Percentiles rank a stretch among this genome's conserved stretches.
Conservation (phyloP, 1,284 basidiomycete genomes). For the Cutaneotrichosporon cyanovorans region DNA sequence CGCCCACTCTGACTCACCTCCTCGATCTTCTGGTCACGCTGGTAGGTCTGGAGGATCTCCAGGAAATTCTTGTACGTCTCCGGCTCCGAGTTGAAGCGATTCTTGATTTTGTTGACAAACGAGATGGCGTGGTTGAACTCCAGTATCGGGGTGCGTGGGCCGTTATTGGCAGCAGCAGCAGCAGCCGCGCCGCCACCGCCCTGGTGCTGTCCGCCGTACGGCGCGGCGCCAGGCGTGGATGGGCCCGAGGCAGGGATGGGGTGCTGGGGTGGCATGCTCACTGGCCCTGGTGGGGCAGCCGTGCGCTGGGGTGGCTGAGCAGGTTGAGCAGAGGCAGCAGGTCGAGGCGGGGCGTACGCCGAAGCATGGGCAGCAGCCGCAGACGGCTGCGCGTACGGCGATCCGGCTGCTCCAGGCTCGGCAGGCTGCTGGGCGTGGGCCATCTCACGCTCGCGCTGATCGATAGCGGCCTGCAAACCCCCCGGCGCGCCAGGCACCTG, state of each 20-base stretch:
- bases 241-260: slow-evolving; percentile 20
- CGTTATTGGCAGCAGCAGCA: slow-evolving; percentile 9
- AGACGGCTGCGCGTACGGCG: slow-evolving; percentile 8
- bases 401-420: slow-evolving; percentile 3
- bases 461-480: slow-evolving; percentile 38
- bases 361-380: slow-evolving; percentile 2
- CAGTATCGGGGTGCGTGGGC: slow-evolving; percentile 45
- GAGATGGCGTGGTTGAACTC: slow-evolving; percentile 98
- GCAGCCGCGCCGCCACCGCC: background rate
- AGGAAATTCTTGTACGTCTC: slow-evolving; percentile 98
- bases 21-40: slow-evolving; percentile 83
- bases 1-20: slow-evolving; percentile 57
- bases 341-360: slow-evolving; percentile 4
- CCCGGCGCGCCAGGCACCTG: slow-evolving; percentile 47
- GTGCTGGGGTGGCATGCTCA: slow-evolving; percentile 26
- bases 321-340: slow-evolving; percentile 9
- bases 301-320: slow-evolving; percentile 16
- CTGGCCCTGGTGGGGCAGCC: slow-evolving; percentile 25
- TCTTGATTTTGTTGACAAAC: slow-evolving; percentile 98
- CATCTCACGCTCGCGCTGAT: slow-evolving; percentile 24
- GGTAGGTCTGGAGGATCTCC: slow-evolving; percentile 95
- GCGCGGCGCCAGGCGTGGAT: slow-evolving; percentile 34
- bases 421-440: slow-evolving; percentile 3
- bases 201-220: background rate
- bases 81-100: slow-evolving; percentile 79